phyloP scores from a whole-genome alignment of 495 filamentous ascomycete species.

The Elasticomyces elasticus region DNA sequence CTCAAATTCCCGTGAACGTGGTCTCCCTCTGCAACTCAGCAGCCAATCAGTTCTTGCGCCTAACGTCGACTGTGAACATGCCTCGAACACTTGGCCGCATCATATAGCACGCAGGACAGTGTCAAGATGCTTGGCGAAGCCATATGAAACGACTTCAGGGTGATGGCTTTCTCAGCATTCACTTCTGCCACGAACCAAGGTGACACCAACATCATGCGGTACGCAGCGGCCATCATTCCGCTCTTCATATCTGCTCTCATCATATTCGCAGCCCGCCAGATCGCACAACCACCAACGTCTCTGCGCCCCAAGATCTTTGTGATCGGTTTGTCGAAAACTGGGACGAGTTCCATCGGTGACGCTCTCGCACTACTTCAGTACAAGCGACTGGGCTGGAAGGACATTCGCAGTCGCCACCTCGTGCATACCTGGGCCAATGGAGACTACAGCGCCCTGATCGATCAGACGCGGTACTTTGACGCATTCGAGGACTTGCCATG shows the following conservation, averaged over 20 bases:
- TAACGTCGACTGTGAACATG: not conserved
- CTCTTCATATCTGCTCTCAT: constrained; percentile 6
- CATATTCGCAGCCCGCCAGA: constrained; percentile 5
- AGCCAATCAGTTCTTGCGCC: not conserved
- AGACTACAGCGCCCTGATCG: constrained; percentile 8
- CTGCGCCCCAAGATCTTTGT: constrained; percentile 17
- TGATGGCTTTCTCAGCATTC: no score
- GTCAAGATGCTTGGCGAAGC: not conserved
- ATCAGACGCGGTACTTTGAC: constrained; percentile 15
- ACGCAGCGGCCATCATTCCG: constrained; percentile 1
- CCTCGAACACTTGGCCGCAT: not conserved
- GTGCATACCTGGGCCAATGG: constrained; percentile 15
- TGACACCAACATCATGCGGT: constrained; percentile 5
- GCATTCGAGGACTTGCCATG: constrained; percentile 19
- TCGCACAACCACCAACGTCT: constrained; percentile 8
- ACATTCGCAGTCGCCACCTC: constrained; percentile 16
- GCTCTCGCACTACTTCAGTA: constrained; percentile 14
- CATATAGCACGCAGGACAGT: not conserved
- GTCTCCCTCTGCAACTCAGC: not conserved
- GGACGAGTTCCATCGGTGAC: constrained; percentile 15
- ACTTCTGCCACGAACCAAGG: not conserved
- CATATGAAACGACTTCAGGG: not conserved
- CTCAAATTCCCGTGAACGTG: no score
- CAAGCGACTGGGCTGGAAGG: constrained; percentile 17
- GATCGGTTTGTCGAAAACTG: constrained; percentile 17